phyloP scores from a whole-genome alignment of 805 yeast species.

The Starmera caribaea region DNA sequence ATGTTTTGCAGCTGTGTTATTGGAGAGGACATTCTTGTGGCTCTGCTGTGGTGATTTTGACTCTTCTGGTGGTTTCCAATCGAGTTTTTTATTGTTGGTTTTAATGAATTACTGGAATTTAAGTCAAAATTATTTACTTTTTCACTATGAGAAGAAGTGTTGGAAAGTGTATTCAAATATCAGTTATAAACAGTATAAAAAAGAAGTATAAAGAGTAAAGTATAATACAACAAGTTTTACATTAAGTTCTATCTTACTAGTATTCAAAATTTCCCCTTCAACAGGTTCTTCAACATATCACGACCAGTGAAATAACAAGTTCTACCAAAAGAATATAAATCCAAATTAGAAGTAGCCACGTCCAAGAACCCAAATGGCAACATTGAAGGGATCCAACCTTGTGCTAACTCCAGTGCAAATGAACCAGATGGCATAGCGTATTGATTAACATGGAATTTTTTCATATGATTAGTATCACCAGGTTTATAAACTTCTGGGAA shows the following conservation, averaged over 20 bases:
- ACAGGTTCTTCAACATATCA: constrained; percentile 65
- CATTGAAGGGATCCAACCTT: constrained; percentile 99
- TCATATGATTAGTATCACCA: constrained; percentile 78
- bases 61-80: too few relatives aligned
- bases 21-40: too few relatives aligned
- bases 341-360: constrained; percentile 71
- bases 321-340: constrained; percentile 52
- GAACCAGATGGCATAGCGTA: constrained; percentile 76
- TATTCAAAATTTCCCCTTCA: constrained; percentile 55
- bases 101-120: too few relatives aligned
- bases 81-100: too few relatives aligned
- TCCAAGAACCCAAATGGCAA: constrained; percentile 91
- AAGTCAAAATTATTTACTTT: too few relatives aligned
- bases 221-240: too few relatives aligned
- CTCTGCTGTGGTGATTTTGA: too few relatives aligned
- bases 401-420: constrained; percentile 91
- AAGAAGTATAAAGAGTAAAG: too few relatives aligned
- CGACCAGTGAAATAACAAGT: constrained; percentile 69
- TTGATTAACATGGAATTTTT: constrained; percentile 69
- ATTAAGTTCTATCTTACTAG: too few relatives aligned
- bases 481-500: constrained; percentile 68
- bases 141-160: too few relatives aligned
- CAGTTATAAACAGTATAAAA: too few relatives aligned
- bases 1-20: constrained; percentile 17
- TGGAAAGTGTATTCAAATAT: too few relatives aligned